Evolutionary conservation across 2,329 filamentous ascomycete genomes (phyloP).

Genomic region (Aspergillus pseudotamarii): DNA sequence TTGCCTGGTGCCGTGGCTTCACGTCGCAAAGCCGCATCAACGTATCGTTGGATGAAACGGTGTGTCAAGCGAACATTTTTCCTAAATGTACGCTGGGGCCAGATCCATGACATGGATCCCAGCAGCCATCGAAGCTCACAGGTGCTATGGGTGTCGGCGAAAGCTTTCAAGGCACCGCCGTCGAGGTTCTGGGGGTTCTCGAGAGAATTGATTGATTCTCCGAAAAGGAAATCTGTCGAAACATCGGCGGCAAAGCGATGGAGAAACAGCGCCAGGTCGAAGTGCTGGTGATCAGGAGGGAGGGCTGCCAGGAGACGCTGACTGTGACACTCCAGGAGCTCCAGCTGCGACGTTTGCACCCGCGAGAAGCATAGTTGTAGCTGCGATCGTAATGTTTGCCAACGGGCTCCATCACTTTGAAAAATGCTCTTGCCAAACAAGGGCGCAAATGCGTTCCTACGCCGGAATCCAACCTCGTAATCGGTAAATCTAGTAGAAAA

Average conservation of each 20-base stretch:
- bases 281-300: neutral
- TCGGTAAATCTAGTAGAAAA: conserved; percentile 4
- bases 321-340: neutral
- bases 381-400: no score
- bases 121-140: neutral
- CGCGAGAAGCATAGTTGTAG: neutral
- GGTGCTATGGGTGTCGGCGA: neutral
- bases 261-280: neutral
- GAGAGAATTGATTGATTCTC: neutral
- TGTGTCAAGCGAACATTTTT: neutral
- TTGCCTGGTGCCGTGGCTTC: neutral
- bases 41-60: neutral
- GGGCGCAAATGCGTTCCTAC: neutral
- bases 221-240: neutral
- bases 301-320: neutral
- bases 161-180: neutral
- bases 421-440: no score
- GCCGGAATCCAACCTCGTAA: conserved; percentile 3
- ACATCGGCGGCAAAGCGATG: neutral
- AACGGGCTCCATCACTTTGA: no score
- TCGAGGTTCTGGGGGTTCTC: neutral
- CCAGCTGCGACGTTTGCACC: neutral
- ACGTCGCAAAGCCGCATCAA: neutral
- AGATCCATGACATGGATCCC: neutral
- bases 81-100: neutral